Base-by-base conservation (phyloP, 129 eudicot genomes). In the Flaveria robusta region DNA sequence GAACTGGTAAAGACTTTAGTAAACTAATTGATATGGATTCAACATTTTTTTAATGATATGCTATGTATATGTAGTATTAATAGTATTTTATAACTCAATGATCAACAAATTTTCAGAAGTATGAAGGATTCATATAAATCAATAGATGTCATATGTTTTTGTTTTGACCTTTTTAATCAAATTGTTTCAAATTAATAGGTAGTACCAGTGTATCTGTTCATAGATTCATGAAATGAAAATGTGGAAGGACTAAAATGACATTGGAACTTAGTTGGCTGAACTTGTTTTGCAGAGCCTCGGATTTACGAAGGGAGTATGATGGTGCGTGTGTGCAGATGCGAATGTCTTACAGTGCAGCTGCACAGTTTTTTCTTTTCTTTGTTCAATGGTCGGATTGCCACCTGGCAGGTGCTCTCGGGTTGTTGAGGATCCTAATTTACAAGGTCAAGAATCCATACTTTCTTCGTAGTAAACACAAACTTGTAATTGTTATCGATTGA, bases 341-440 rank as follows among this genome's bases (percentile, higher is more conserved):
- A 72, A 87, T 92, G 86, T 92, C 98, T 2, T 92, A 92, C 81
- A 88, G 96, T 51, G 84, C 94, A 8, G 92, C 89, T 1, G 92
- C 98, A 0, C 92, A 86, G 76, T 72, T 92, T 58, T 86, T 92
- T 77, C 98, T 92, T 74, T 92, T 87, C 83, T 86, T 92, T 34
- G 90, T 92, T 9, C 98, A 92, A 37, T 92, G 98, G 98, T 89
- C 98, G 2, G 98, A 92, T 43, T 89, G 90, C 78, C 85, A 90
- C 85, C 86, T 92, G 56, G 98, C 96, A 5, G 98, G 98, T 60
- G 90, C 96, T 51, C 92, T 92, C 18, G 98, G 98, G 27, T 70
- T 92, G 64, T 69, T 92, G 71, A 86, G 98, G 74, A 85, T 92
- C 80, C 81, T 92, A 34, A 85, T 89, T 69, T 92, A 92, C 81